Conservation (phyloP, 2,329 filamentous ascomycete genomes). For the Verticillium longisporum region DNA sequence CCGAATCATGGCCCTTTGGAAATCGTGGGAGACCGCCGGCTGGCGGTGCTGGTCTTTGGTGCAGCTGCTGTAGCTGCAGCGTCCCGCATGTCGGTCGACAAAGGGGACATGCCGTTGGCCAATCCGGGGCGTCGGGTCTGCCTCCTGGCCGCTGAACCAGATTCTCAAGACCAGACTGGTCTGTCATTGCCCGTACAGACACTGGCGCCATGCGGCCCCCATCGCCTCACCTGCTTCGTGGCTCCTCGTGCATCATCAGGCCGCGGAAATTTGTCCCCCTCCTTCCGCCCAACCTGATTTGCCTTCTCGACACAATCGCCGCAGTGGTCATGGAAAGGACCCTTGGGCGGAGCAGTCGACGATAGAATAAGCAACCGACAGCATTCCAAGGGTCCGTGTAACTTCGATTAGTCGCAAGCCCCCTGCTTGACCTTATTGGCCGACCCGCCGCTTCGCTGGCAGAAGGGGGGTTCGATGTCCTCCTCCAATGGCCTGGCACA, state of each 20-base stretch:
- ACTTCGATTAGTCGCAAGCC: background rate
- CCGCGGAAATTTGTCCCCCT: background rate
- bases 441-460: background rate
- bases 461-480: background rate
- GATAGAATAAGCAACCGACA: background rate
- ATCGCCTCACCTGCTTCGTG: background rate
- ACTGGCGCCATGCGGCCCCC: background rate
- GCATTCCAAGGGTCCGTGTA: background rate
- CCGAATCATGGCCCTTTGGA: background rate
- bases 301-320: background rate
- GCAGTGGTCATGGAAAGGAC: background rate
- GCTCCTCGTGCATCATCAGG: background rate
- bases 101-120: background rate
- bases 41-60: too few relatives aligned
- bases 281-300: background rate
- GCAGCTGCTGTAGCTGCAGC: background rate
- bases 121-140: background rate
- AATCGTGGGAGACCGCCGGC: background rate
- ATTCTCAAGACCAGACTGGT: background rate
- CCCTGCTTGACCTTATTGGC: background rate
- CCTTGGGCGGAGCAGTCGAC: background rate
- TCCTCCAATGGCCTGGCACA: background rate
- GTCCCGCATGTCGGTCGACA: background rate
- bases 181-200: background rate
- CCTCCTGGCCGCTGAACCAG: conserved; percentile 1